Evolutionary conservation across 345 rosid species (phyloP).

Genomic region (Euphorbia lathyris): DNA sequence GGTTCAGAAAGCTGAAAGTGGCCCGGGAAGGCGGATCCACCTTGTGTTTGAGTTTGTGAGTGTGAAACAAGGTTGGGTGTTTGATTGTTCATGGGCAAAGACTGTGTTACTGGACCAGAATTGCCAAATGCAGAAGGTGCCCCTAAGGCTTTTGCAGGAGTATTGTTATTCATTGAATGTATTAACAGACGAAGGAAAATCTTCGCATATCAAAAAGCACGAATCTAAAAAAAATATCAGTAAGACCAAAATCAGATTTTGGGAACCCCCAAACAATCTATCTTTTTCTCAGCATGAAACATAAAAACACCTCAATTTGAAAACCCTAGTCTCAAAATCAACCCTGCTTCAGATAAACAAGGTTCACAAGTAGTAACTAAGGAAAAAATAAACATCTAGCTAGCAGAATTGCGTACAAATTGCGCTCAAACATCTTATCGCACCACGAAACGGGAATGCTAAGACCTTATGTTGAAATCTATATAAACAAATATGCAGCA

Average conservation of each 20-base stretch:
- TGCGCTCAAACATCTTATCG: background rate
- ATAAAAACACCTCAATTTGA: constrained; percentile 8
- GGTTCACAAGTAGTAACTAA: background rate
- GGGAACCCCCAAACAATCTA: background rate
- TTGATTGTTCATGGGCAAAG: constrained; percentile 29
- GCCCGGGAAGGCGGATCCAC: constrained; percentile 38
- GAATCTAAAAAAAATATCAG: constrained; percentile 18
- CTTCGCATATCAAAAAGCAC: constrained; percentile 13
- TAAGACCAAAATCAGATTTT: constrained; percentile 2
- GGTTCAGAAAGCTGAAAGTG: constrained; percentile 58
- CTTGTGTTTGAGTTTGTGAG: constrained; percentile 37
- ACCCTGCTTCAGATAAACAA: background rate
- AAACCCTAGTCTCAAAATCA: constrained; percentile 10
- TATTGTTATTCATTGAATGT: constrained; percentile 34
- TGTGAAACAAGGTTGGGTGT: constrained; percentile 30
- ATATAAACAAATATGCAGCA: background rate
- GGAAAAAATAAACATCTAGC: background rate
- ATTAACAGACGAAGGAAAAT: constrained; percentile 20
- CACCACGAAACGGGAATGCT: background rate
- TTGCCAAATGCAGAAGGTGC: constrained; percentile 28
- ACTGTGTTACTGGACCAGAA: constrained; percentile 31
- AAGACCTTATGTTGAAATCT: background rate
- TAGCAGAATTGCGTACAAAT: background rate
- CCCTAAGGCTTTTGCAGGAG: constrained; percentile 31
- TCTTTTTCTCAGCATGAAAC: background rate